phyloP scores from a whole-genome alignment of 768 basidiomycete genomes.

The Lentinula detonsa region DNA sequence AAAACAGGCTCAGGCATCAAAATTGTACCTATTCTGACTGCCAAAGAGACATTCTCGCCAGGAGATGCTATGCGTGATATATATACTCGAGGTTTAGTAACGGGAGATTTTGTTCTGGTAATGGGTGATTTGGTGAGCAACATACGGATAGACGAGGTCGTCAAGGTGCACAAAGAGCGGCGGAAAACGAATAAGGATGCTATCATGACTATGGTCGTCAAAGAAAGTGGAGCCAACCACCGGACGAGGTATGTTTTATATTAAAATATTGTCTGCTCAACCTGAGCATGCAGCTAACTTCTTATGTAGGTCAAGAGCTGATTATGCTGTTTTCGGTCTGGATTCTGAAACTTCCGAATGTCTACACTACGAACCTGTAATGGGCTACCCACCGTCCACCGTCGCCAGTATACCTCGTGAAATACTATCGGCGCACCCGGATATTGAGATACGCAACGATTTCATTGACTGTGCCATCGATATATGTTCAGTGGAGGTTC shows the following conservation, averaged over 20 bases:
- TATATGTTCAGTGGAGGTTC: conserved; percentile 88
- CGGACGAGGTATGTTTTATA: conserved; percentile 52
- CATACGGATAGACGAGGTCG: conserved; percentile 84
- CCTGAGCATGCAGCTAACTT: not conserved
- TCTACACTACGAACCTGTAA: conserved; percentile 76
- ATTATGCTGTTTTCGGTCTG: conserved; percentile 74
- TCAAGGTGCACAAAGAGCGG: conserved; percentile 83
- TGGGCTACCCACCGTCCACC: conserved; percentile 61
- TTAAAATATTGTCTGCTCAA: not conserved
- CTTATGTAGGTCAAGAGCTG: conserved; percentile 54
- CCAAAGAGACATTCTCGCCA: conserved; percentile 81
- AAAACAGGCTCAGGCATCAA: conserved; percentile 72
- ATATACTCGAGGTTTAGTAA: conserved; percentile 86
- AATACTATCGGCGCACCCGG: conserved; percentile 62
- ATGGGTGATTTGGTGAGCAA: conserved; percentile 92
- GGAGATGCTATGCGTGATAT: conserved; percentile 94
- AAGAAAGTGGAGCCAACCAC: conserved; percentile 67
- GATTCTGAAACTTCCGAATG: conserved; percentile 75
- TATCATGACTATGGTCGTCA: conserved; percentile 95
- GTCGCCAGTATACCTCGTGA: conserved; percentile 71
- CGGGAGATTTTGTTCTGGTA: conserved; percentile 87
- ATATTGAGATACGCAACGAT: conserved; percentile 85
- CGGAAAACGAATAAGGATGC: conserved; percentile 85
- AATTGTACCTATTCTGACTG: conserved; percentile 80
- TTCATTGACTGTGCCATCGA: conserved; percentile 87